phyloP scores from a whole-genome alignment of 2,329 filamentous ascomycete genomes.

The Alternaria gansuensis region DNA sequence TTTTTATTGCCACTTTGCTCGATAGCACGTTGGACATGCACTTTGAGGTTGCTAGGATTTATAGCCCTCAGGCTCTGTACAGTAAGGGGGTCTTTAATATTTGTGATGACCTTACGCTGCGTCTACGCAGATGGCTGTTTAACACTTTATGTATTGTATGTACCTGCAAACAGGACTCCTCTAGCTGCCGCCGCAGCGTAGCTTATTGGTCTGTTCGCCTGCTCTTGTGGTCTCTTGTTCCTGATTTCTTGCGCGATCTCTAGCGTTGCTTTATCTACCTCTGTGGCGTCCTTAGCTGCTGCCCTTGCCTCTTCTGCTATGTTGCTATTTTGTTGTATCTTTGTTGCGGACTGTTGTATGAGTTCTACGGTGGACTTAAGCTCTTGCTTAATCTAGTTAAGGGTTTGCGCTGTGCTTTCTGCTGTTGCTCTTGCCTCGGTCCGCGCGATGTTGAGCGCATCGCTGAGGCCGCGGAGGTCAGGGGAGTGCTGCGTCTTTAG shows the following conservation, averaged over 20 bases:
- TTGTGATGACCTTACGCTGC: constrained; percentile 29
- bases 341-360: constrained; percentile 15
- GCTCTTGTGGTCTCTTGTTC: constrained; percentile 13
- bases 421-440: constrained; percentile 22
- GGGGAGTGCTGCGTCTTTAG: constrained; percentile 30
- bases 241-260: too few species aligned
- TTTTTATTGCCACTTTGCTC: constrained; percentile 30
- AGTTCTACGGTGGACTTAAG: too few species aligned
- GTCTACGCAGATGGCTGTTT: constrained; percentile 21
- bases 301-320: constrained; percentile 24
- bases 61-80: too few species aligned
- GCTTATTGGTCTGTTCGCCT: too few species aligned
- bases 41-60: constrained; percentile 28
- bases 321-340: constrained; percentile 23
- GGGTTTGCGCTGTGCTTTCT: too few species aligned
- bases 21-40: constrained; percentile 27
- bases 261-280: too few species aligned
- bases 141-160: constrained; percentile 28
- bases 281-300: too few species aligned
- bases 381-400: too few species aligned
- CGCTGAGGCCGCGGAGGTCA: constrained; percentile 21
- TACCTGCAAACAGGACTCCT: too few species aligned
- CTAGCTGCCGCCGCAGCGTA: too few species aligned
- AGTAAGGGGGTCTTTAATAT: too few species aligned
- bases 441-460: constrained; percentile 26